phyloP scores from a whole-genome alignment of 768 basidiomycete species.

The Boletus patriciae region DNA sequence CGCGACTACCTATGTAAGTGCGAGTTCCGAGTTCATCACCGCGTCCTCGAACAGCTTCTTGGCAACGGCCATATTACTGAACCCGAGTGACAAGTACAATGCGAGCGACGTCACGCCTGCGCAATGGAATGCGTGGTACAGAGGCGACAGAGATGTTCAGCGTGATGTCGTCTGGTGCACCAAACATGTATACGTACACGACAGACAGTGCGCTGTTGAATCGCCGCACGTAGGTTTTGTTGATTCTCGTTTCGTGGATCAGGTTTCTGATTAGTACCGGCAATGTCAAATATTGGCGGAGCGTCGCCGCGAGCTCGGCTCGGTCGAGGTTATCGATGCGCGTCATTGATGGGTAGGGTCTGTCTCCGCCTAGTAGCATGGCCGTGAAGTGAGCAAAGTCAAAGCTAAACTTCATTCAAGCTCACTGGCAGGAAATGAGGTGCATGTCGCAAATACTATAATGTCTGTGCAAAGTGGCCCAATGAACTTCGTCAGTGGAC shows the following conservation, averaged over 20 bases:
- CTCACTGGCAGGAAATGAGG: not conserved
- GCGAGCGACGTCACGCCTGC: not conserved
- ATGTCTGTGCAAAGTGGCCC: not conserved
- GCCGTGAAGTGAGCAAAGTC: not conserved
- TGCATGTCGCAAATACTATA: too few species aligned
- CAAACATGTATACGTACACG: not conserved
- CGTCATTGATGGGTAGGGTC: too few species aligned
- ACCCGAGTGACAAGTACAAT: not conserved
- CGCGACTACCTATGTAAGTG: not conserved
- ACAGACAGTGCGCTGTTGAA: not conserved
- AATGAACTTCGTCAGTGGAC: too few species aligned
- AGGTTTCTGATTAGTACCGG: not conserved
- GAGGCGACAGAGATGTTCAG: slow-evolving; percentile 3
- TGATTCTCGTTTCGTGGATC: not conserved
- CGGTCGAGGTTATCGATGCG: not conserved
- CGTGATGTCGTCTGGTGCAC: slow-evolving; percentile 1
- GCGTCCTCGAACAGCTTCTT: slow-evolving; percentile 6
- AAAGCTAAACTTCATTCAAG: not conserved
- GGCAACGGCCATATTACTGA: not conserved
- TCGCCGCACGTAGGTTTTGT: not conserved
- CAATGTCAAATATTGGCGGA: slow-evolving; percentile 2
- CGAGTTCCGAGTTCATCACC: slow-evolving; percentile 3
- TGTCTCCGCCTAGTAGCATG: not conserved
- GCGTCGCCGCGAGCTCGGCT: not conserved
- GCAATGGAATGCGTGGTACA: not conserved